phyloP scores from a whole-genome alignment of 257 asterid species.

The Salvia rosmarinus region DNA sequence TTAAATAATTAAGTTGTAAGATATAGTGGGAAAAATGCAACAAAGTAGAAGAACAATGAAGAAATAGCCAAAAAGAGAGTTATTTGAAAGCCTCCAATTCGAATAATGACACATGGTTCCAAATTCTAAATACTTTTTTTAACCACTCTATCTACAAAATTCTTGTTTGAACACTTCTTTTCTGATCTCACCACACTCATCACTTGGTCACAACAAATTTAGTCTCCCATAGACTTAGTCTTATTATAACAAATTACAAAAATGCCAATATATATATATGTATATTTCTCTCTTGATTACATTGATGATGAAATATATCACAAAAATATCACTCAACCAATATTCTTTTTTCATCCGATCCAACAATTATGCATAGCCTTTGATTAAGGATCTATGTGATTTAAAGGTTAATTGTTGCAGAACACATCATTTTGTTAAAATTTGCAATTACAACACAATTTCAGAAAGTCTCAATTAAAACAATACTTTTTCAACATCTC shows the following conservation, averaged over 20 bases:
- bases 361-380: too few relatives aligned
- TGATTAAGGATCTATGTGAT: too few relatives aligned
- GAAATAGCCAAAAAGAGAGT: not conserved
- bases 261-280: not conserved
- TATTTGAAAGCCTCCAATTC: constrained; percentile 13
- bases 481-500: too few relatives aligned
- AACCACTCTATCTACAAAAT: constrained; percentile 16
- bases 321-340: not conserved
- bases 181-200: constrained; percentile 7
- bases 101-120: constrained; percentile 6
- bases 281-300: not conserved
- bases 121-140: too few relatives aligned
- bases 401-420: too few relatives aligned
- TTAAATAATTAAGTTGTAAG: not conserved
- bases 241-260: not conserved
- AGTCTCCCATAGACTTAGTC: not conserved
- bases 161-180: not conserved
- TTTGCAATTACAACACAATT: not conserved
- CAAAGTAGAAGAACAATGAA: not conserved
- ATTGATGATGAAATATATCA: not conserved
- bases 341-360: too few relatives aligned
- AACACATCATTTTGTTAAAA: not conserved
- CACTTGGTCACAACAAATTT: not conserved
- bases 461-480: too few relatives aligned
- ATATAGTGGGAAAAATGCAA: not conserved